phyloP scores from a whole-genome alignment of 1,284 basidiomycete species.

The Vanrija sp. region DNA sequence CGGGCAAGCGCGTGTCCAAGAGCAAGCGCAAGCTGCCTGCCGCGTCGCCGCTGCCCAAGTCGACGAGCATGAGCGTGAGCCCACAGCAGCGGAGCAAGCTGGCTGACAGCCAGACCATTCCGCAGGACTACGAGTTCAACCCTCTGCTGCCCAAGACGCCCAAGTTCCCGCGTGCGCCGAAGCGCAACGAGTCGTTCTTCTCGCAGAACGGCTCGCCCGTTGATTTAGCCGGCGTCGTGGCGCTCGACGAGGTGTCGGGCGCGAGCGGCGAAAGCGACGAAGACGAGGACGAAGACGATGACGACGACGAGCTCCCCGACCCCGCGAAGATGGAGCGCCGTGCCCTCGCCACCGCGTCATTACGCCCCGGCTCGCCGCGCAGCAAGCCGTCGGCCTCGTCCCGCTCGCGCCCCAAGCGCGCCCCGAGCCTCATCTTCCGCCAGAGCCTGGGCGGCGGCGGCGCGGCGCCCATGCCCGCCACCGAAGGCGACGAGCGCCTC shows the following conservation, averaged over 20 bases:
- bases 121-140: constrained; percentile 45
- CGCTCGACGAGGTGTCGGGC: not conserved
- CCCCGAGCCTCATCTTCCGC: constrained; percentile 37
- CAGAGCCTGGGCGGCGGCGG: constrained; percentile 21
- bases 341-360: constrained; percentile 1
- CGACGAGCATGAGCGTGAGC: constrained; percentile 6
- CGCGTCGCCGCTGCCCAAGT: constrained; percentile 4
- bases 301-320: constrained; percentile 39
- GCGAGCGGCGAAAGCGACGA: not conserved
- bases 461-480: not conserved
- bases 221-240: not conserved
- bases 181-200: constrained; percentile 32
- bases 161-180: constrained; percentile 24
- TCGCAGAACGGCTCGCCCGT: constrained; percentile 34
- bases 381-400: not conserved
- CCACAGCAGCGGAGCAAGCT: not conserved
- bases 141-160: constrained; percentile 41
- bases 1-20: constrained; percentile 4
- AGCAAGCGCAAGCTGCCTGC: constrained; percentile 8
- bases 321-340: constrained; percentile 33
- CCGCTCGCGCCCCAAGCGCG: constrained; percentile 17
- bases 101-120: constrained; percentile 25
- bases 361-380: not conserved
- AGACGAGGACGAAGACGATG: constrained; percentile 22
- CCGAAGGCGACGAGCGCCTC: constrained; percentile 1